Conservation (phyloP, 2,329 filamentous ascomycete species). For the Xylariaceae sp. region DNA sequence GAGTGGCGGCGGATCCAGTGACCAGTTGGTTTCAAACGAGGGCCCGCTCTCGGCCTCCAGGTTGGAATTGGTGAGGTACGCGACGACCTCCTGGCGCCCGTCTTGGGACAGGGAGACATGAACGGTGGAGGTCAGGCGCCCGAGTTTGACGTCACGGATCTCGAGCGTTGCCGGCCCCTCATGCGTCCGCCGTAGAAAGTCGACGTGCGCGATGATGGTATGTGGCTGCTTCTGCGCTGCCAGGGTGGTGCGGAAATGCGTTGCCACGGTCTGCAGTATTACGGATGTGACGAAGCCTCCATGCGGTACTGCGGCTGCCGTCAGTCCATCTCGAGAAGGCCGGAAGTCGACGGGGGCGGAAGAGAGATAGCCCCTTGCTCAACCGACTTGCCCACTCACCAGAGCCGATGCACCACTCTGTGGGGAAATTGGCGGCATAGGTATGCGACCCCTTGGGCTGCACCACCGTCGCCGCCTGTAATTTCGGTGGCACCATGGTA, state of each 20-base stretch:
- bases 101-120: slow-evolving; percentile 23
- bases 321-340: neutral
- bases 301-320: slow-evolving; percentile 52
- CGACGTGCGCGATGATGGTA: slow-evolving; percentile 21
- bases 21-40: slow-evolving; percentile 42
- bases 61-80: slow-evolving; percentile 59
- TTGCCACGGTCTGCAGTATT: slow-evolving; percentile 44
- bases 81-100: slow-evolving; percentile 53
- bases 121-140: slow-evolving; percentile 27
- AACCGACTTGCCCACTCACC: slow-evolving; percentile 14
- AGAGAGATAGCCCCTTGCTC: too few species aligned
- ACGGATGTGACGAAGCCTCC: slow-evolving; percentile 61
- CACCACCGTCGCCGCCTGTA: slow-evolving; percentile 18
- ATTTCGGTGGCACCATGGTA: slow-evolving; percentile 14
- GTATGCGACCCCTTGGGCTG: slow-evolving; percentile 15
- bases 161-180: slow-evolving; percentile 19
- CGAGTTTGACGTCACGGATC: slow-evolving; percentile 25
- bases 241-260: slow-evolving; percentile 25
- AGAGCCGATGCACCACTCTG: slow-evolving; percentile 23
- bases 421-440: slow-evolving; percentile 14
- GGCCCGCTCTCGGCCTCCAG: slow-evolving; percentile 50
- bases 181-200: slow-evolving; percentile 25
- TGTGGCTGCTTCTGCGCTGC: slow-evolving; percentile 22
- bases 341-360: neutral
- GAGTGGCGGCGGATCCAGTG: slow-evolving; percentile 29